Conservation (phyloP, 2,329 filamentous ascomycete genomes). For the Mycosphaerella arachidis region DNA sequence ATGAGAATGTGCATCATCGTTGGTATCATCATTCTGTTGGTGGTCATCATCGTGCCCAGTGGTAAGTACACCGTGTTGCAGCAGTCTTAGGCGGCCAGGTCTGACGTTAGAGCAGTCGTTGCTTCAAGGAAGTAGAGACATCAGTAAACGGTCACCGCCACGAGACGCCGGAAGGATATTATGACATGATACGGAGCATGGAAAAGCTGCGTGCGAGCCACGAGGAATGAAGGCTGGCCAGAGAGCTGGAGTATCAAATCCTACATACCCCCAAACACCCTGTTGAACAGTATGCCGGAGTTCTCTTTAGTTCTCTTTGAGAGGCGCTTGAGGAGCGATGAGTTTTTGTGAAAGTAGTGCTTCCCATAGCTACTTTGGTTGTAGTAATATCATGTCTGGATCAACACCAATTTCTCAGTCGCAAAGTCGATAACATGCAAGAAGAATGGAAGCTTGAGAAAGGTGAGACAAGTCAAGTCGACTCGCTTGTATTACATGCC, state of each 20-base stretch:
- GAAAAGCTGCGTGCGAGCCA: constrained; percentile 6
- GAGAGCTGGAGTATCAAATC: background rate
- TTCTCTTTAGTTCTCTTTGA: constrained; percentile 13
- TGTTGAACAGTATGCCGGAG: constrained; percentile 18
- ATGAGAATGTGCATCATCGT: constrained; percentile 96
- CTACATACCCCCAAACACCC: constrained; percentile 15
- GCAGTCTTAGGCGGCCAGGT: background rate
- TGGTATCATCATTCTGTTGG: constrained; percentile 83
- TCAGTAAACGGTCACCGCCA: constrained; percentile 4
- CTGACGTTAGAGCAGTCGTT: constrained; percentile 17
- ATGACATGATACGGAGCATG: constrained; percentile 11
- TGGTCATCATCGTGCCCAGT: constrained; percentile 89
- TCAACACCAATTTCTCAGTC: background rate
- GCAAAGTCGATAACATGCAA: background rate
- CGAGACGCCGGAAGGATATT: constrained; percentile 4
- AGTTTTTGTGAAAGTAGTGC: constrained; percentile 9
- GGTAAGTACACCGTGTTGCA: constrained; percentile 50
- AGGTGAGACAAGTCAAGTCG: background rate
- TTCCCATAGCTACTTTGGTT: constrained; percentile 14
- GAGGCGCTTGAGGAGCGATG: constrained; percentile 21
- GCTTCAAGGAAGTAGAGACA: constrained; percentile 18
- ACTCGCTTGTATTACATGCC: background rate
- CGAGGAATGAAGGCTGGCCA: constrained; percentile 1
- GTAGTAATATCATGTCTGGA: constrained; percentile 13
- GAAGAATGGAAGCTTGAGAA: too few species aligned